Evolutionary conservation across 2,329 filamentous ascomycete species (phyloP).

Genomic region (Botrytis medusae): DNA sequence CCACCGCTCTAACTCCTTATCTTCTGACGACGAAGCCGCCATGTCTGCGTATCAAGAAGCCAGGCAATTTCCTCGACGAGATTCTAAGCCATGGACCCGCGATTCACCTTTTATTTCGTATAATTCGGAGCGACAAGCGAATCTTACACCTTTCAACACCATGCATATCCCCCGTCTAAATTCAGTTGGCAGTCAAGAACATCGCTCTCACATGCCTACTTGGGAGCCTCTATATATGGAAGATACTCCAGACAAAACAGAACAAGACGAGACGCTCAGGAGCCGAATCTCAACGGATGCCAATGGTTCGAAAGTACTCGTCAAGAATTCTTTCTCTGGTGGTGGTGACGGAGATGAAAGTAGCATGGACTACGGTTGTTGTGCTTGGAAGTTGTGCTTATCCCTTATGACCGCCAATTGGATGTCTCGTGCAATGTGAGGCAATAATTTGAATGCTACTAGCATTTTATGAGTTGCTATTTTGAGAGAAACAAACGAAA

Average conservation of each 20-base stretch:
- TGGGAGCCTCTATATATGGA: slow-evolving; percentile 18
- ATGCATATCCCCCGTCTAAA: slow-evolving; percentile 15
- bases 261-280: background rate
- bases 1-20: slow-evolving; percentile 5
- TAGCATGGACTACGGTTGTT: background rate
- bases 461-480: background rate
- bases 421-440: slow-evolving; percentile 17
- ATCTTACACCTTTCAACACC: slow-evolving; percentile 13
- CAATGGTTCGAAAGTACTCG: background rate
- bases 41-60: background rate
- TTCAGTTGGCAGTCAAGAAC: slow-evolving; percentile 2
- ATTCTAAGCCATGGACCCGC: background rate
- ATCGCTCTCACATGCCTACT: slow-evolving; percentile 1
- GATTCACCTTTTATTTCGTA: background rate
- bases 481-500: background rate
- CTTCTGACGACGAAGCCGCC: background rate
- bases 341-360: background rate
- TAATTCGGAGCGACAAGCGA: background rate
- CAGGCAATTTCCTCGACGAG: background rate
- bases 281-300: background rate
- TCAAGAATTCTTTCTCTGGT: background rate
- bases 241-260: background rate
- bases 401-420: background rate
- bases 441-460: too few species aligned
- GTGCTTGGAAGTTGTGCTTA: slow-evolving; percentile 12